Evolutionary conservation across 331 rosid species (phyloP).

Genomic region (Ulmus americana): DNA sequence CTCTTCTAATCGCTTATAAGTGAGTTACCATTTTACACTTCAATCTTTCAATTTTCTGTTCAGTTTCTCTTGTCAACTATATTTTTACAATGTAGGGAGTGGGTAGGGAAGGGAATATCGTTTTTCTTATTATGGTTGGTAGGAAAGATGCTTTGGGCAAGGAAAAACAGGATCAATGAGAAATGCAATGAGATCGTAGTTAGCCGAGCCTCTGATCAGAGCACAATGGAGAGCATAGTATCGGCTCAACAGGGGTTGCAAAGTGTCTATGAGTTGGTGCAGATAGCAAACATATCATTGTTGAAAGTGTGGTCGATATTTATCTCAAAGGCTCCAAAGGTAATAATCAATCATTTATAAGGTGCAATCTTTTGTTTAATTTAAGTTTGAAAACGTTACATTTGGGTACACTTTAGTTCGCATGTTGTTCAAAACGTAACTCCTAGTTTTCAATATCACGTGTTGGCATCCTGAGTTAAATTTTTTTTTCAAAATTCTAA

Average conservation of each 20-base stretch:
- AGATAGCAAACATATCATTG: slow-evolving; percentile 54
- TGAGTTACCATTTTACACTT: slow-evolving; percentile 24
- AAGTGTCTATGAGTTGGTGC: slow-evolving; percentile 54
- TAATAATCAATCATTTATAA: slow-evolving; percentile 10
- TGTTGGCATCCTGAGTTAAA: no score
- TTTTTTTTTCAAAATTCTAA: no score
- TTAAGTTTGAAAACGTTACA: no score
- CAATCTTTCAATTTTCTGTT: no score
- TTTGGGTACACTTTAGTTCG: no score
- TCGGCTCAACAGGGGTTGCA: slow-evolving; percentile 72
- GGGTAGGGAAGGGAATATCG: slow-evolving; percentile 76
- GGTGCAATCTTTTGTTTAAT: no score
- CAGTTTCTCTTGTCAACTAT: not conserved
- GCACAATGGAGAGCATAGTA: slow-evolving; percentile 68
- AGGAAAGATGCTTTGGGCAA: slow-evolving; percentile 49
- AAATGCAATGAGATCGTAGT: slow-evolving; percentile 64
- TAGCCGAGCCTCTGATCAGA: slow-evolving; percentile 43
- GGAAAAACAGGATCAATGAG: slow-evolving; percentile 30
- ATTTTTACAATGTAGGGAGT: slow-evolving; percentile 52
- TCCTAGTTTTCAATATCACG: no score
- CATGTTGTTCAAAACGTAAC: no score
- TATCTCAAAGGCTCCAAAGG: slow-evolving; percentile 75
- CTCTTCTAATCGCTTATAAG: slow-evolving; percentile 58
- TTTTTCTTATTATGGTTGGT: slow-evolving; percentile 54
- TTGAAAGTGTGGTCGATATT: slow-evolving; percentile 70